These are phyloP conservation scores for Rhodotorula sp. DNA, from an alignment of 1,284 basidiomycete species.

Conservation along the genomic window DNA sequence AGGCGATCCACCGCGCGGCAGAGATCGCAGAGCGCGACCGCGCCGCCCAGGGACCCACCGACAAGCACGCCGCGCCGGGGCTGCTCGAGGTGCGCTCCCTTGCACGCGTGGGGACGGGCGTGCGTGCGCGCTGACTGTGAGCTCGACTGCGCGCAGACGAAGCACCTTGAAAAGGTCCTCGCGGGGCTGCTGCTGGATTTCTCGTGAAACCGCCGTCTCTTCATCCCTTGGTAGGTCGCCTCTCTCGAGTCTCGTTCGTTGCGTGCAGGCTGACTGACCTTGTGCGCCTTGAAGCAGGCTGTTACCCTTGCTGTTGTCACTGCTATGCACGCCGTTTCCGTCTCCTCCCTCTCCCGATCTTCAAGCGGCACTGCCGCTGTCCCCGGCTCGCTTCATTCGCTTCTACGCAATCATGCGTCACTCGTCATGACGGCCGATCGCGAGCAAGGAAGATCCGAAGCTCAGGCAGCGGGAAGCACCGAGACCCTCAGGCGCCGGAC, in stretches of 20 bases:
- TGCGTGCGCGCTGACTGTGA: background rate
- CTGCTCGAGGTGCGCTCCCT: constrained; percentile 26
- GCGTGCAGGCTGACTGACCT: background rate
- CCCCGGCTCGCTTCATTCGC: no score
- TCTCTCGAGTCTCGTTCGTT: background rate
- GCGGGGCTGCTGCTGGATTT: constrained; percentile 41
- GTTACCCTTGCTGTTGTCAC: no score
- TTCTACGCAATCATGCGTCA: no score
- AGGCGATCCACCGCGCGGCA: constrained; percentile 31
- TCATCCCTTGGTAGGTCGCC: background rate
- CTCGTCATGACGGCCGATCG: no score
- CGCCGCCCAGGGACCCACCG: background rate
- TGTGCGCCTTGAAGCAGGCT: no score
- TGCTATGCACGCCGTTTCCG: no score
- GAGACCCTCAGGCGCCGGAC: no score
- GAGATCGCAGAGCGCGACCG: constrained; percentile 24
- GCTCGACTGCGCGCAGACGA: constrained; percentile 8
- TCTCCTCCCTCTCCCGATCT: no score
- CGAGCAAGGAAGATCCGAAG: no score
- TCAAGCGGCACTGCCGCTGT: no score
- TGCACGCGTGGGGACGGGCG: fast-evolving
- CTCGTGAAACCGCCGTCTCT: background rate
- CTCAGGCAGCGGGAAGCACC: no score
- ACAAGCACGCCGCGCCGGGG: background rate
- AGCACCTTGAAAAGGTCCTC: constrained; percentile 37